phyloP scores from a whole-genome alignment of 106 monocot species.

The Acorus gramineus region DNA sequence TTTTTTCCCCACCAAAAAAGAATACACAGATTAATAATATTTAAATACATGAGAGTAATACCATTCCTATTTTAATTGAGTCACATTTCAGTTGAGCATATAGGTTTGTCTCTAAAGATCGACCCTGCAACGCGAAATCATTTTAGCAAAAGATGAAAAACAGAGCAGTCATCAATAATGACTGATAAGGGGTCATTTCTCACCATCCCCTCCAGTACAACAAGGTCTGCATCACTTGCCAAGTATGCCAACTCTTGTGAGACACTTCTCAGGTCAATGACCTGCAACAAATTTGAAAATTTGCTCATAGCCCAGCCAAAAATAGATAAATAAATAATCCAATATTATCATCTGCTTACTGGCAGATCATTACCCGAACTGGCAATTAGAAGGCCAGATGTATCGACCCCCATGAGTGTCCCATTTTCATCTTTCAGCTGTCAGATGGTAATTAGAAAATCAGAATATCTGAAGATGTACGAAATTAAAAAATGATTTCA shows the following conservation, averaged over 20 bases:
- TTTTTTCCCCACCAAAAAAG: too few relatives aligned
- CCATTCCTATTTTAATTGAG: constrained; percentile 98
- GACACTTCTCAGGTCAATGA: constrained; percentile 70
- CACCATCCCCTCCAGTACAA: constrained; percentile 95
- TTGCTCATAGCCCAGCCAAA: not conserved
- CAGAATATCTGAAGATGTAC: not conserved
- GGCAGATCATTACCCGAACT: constrained; percentile 99
- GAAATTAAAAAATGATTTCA: not conserved
- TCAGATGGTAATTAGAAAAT: constrained; percentile 6
- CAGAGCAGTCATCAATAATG: too few relatives aligned
- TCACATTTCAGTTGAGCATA: constrained; percentile 88
- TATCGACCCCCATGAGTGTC: constrained; percentile 67
- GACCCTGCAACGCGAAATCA: constrained; percentile 32
- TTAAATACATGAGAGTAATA: constrained; percentile 12
- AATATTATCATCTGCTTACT: constrained; percentile 22
- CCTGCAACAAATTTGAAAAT: constrained; percentile 24
- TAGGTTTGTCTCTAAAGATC: constrained; percentile 72
- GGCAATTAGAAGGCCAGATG: constrained; percentile 62
- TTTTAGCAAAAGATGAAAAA: not conserved
- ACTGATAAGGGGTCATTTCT: not conserved
- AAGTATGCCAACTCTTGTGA: constrained; percentile 86
- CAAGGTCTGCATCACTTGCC: constrained; percentile 83
- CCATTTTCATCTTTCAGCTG: constrained; percentile 97
- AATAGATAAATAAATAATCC: not conserved
- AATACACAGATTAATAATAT: too few relatives aligned